Evolutionary conservation across 176 grass and related monocot genomes (phyloP).

Genomic region (Triticum aestivum): IWGSC_CS_RefSeq_v2.1 NC_057801.1:172419052-172419551

Average conservation of each 20-base stretch:
- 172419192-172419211: not conserved
- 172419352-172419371: not conserved
- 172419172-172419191: not conserved
- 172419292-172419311: not conserved
- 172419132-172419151: too few relatives aligned
- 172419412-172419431: not conserved
- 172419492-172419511: not conserved
- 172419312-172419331: conserved; percentile 14
- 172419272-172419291: not conserved
- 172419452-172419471: not conserved
- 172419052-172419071: too few relatives aligned
- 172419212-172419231: not conserved
- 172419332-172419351: not conserved
- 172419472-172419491: not conserved
- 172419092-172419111: too few relatives aligned
- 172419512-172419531: not conserved
- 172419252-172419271: not conserved
- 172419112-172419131: too few relatives aligned
- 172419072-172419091: too few relatives aligned
- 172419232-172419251: not conserved
- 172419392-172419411: not conserved
- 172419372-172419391: not conserved
- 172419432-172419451: conserved; percentile 1
- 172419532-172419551: not conserved
- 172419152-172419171: too few relatives aligned